Conservation (phyloP, 768 basidiomycete genomes). For the Lactarius indigo region DNA sequence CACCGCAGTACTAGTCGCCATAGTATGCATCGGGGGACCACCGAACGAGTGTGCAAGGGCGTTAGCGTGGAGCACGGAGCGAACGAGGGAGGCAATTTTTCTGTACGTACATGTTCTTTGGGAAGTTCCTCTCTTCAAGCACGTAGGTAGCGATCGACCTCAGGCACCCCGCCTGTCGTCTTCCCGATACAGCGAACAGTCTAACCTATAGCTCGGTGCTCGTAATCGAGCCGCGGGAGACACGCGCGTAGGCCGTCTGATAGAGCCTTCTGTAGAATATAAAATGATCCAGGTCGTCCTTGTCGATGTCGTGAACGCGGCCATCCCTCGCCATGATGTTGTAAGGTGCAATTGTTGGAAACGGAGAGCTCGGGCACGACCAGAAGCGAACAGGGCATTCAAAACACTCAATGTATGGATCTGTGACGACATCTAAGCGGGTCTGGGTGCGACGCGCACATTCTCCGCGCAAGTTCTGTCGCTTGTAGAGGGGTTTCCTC, state of each 20-base stretch:
- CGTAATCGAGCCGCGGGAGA: slow-evolving; percentile 80
- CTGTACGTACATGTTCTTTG: slow-evolving; percentile 53
- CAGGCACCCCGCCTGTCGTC: slow-evolving; percentile 54
- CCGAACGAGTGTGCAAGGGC: slow-evolving; percentile 33
- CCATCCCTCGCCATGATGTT: slow-evolving; percentile 73
- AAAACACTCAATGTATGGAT: slow-evolving; percentile 62
- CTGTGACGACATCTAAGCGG: slow-evolving; percentile 78
- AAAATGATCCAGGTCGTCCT: slow-evolving; percentile 68
- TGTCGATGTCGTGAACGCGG: slow-evolving; percentile 73
- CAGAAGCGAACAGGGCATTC: slow-evolving; percentile 32
- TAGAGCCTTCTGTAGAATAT: slow-evolving; percentile 80
- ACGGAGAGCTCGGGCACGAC: neutral
- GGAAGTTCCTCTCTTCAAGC: slow-evolving; percentile 63
- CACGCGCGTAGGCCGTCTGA: slow-evolving; percentile 77
- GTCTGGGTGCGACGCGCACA: slow-evolving; percentile 61
- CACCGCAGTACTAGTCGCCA: slow-evolving; percentile 48
- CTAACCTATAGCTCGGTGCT: slow-evolving; percentile 89
- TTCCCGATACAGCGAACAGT: slow-evolving; percentile 69
- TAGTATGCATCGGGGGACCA: slow-evolving; percentile 79
- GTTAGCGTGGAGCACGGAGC: neutral
- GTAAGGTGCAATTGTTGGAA: slow-evolving; percentile 64
- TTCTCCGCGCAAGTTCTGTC: slow-evolving; percentile 73
- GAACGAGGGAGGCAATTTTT: too few relatives aligned
- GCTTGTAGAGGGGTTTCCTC: slow-evolving; percentile 87
- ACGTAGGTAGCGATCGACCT: slow-evolving; percentile 63